phyloP scores from a whole-genome alignment of 129 eudicot genomes.

The Saposhnikovia divaricata region DNA sequence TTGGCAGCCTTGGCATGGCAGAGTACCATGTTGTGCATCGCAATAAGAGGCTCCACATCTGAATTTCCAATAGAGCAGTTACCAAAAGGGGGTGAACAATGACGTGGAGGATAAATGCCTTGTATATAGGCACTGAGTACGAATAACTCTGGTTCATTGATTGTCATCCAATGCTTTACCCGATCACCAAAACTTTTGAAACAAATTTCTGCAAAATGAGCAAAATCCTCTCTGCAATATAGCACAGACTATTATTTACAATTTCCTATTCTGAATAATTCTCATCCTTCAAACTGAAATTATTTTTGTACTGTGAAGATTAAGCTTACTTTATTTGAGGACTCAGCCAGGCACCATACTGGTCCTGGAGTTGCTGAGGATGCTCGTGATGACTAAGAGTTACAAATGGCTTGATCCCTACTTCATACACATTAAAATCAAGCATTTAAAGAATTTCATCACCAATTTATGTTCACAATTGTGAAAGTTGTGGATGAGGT shows the following conservation, averaged over 20 bases:
- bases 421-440: not conserved
- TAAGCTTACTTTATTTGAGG: conserved; percentile 61
- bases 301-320: not conserved
- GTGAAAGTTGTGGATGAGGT: not conserved
- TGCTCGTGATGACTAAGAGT: conserved; percentile 62
- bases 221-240: conserved; percentile 68
- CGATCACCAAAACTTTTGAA: conserved; percentile 69
- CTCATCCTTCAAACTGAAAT: not conserved
- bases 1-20: conserved; percentile 72
- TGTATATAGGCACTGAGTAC: conserved; percentile 26
- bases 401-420: conserved; percentile 75
- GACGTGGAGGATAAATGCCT: conserved; percentile 58
- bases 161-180: conserved; percentile 79
- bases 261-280: not conserved
- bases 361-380: conserved; percentile 71
- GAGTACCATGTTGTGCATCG: conserved; percentile 59
- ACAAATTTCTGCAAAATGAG: conserved; percentile 71
- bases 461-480: not conserved
- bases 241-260: not conserved
- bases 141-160: conserved; percentile 69
- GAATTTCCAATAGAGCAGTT: conserved; percentile 65
- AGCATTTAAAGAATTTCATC: not conserved
- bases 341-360: conserved; percentile 69
- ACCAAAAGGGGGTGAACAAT: conserved; percentile 75
- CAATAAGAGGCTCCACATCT: conserved; percentile 62